Evolutionary conservation across 2,329 filamentous ascomycete species (phyloP).

Genomic region (Rhynchosporium agropyri): DNA sequence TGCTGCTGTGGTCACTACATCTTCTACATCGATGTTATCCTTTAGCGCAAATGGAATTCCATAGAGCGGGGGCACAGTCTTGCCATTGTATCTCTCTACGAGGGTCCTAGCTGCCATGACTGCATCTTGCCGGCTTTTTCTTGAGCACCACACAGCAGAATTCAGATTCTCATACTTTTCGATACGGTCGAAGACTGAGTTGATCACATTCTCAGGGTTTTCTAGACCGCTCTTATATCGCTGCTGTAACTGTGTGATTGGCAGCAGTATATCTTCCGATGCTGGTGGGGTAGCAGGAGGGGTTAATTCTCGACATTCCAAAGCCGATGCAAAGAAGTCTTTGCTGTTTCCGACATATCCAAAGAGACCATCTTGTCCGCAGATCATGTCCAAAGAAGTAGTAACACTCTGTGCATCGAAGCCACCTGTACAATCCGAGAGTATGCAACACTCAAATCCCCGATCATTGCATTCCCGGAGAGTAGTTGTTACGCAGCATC

Average conservation of each 20-base stretch:
- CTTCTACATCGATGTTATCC: conserved; percentile 57
- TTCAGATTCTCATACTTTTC: conserved; percentile 51
- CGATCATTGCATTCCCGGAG: conserved; percentile 60
- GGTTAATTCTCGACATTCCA: conserved; percentile 31
- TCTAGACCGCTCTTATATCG: conserved; percentile 50
- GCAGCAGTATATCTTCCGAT: conserved; percentile 26
- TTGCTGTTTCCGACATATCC: conserved; percentile 49
- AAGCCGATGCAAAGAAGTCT: conserved; percentile 44
- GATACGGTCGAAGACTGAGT: conserved; percentile 50
- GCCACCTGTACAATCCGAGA: conserved; percentile 52
- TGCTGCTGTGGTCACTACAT: conserved; percentile 53
- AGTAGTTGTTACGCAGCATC: conserved; percentile 58
- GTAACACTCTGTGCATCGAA: conserved; percentile 51
- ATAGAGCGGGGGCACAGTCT: conserved; percentile 54
- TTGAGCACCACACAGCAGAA: conserved; percentile 55
- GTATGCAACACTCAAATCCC: conserved; percentile 61
- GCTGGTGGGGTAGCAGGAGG: conserved; percentile 35
- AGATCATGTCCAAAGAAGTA: conserved; percentile 53
- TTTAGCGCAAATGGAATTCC: conserved; percentile 60
- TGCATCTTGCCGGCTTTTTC: conserved; percentile 45
- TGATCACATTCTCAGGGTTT: conserved; percentile 47
- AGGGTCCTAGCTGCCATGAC: conserved; percentile 48
- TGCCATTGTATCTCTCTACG: conserved; percentile 45
- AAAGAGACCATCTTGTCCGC: conserved; percentile 54
- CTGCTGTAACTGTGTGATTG: conserved; percentile 47